phyloP scores from a whole-genome alignment of 306 rosid species.

The Inga oerstediana region DNA sequence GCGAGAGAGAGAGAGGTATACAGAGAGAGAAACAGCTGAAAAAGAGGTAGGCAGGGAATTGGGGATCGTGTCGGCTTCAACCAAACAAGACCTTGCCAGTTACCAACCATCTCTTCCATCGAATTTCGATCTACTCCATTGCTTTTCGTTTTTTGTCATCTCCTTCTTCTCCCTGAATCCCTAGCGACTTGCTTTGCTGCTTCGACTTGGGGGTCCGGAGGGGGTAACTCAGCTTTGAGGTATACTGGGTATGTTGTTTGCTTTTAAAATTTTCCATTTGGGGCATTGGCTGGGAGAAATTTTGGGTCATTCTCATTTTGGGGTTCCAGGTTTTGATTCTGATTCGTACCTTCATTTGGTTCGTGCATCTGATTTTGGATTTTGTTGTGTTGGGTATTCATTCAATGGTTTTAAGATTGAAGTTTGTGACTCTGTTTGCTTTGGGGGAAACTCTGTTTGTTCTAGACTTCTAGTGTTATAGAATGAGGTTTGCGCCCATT shows the following conservation, averaged over 20 bases:
- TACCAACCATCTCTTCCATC: slow-evolving; percentile 40
- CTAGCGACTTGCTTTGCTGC: slow-evolving; percentile 10
- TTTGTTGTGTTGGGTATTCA: slow-evolving; percentile 7
- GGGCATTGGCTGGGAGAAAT: not conserved
- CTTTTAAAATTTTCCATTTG: not conserved
- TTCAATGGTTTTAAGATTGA: slow-evolving; percentile 29
- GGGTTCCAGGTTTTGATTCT: not conserved
- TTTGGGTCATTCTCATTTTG: slow-evolving; percentile 8
- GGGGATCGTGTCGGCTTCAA: slow-evolving; percentile 82
- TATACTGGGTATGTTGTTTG: not conserved
- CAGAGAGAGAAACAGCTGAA: slow-evolving; percentile 13
- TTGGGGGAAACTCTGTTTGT: not conserved
- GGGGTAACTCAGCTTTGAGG: slow-evolving; percentile 16
- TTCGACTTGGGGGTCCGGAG: not conserved
- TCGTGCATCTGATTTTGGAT: not conserved
- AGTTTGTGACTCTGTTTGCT: not conserved
- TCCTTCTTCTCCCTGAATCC: slow-evolving; percentile 32
- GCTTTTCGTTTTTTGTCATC: not conserved
- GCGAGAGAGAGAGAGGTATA: not conserved
- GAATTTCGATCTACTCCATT: slow-evolving; percentile 33
- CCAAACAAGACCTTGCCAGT: slow-evolving; percentile 73
- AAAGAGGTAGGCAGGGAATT: slow-evolving; percentile 37
- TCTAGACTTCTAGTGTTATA: not conserved
- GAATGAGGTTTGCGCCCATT: not conserved
- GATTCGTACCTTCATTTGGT: not conserved